Percentiles rank a stretch among this genome's conserved stretches.
phyloP scores from a whole-genome alignment of 352 stramenopile genomes.

The Phytopythium cucurbitacearum region DNA sequence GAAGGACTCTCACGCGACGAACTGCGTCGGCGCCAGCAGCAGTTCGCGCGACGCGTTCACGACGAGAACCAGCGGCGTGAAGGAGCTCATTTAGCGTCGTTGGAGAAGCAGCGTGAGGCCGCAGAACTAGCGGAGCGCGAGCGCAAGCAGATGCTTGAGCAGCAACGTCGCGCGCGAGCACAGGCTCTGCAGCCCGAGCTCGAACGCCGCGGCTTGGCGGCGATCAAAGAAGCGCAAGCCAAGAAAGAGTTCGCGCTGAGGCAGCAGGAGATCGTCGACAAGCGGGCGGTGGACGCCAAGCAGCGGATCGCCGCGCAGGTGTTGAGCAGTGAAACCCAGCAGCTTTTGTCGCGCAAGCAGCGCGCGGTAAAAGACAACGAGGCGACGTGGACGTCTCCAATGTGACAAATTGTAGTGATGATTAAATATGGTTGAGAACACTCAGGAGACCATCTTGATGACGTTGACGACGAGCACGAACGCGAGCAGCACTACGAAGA shows the following conservation, averaged over 20 bases:
- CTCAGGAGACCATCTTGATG: slow-evolving; percentile 3
- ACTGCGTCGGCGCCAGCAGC: slow-evolving; percentile 28
- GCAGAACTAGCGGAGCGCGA: slow-evolving; percentile 19
- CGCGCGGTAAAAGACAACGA: neutral
- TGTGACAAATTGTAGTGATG: neutral
- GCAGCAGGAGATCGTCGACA: slow-evolving; percentile 25
- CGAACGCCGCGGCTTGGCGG: slow-evolving; percentile 27
- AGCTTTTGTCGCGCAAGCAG: neutral
- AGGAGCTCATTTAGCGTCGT: slow-evolving; percentile 8
- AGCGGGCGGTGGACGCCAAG: slow-evolving; percentile 24
- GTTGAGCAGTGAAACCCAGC: slow-evolving; percentile 37
- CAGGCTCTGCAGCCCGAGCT: slow-evolving; percentile 25
- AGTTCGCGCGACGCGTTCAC: slow-evolving; percentile 34
- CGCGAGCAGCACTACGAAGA: slow-evolving; percentile 27
- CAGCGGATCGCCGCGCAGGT: slow-evolving; percentile 28
- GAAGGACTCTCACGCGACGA: slow-evolving; percentile 19
- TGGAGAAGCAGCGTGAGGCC: slow-evolving; percentile 25
- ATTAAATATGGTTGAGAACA: neutral
- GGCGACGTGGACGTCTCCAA: neutral
- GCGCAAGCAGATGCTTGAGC: slow-evolving; percentile 18
- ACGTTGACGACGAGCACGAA: slow-evolving; percentile 31
- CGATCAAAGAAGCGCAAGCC: slow-evolving; percentile 34
- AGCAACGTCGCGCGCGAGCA: slow-evolving; percentile 21
- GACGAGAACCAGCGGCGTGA: slow-evolving; percentile 37
- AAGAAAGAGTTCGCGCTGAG: slow-evolving; percentile 45